Base-by-base conservation (phyloP, 164 flowering plant genomes). In the Dillenia turbinata region DNA sequence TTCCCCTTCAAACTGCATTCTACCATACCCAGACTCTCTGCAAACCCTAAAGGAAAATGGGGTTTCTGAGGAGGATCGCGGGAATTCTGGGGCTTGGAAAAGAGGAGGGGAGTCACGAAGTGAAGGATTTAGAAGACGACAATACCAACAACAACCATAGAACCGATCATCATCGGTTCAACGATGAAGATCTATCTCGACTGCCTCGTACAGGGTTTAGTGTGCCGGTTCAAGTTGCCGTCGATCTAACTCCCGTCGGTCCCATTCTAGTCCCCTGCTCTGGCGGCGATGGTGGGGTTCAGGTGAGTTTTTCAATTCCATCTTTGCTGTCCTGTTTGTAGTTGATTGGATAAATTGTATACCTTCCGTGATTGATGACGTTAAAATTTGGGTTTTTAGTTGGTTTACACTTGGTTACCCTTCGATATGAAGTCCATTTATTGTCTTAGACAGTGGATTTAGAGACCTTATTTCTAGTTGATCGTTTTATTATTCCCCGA, bases 241-340 rank as follows among this genome's bases (percentile, higher is more conserved):
- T 85, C 10, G 93, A 88, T 2, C 79, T 84, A 46, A 60, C 80
- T 52, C 69, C 60, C 7, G 60, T 60, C 14, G 84, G 84, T 7
- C 96, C 97, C 0, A 46, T 88, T 51, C 71, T 91, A 15, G 61
- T 75, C 51, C 83, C 83, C 46, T 81, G 83, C 46, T 57, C 9
- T 57, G 57, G 75, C 47, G 82, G 80, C 58, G 83, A 87, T 17
- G 97, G 96, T 45, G 97, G 91, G 24, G 80, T 91, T 68, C 97
- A 88, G 87, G 97, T 87, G 40, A 33, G 15, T 65, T 55, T 17
- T 53, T 13, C 62, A 9, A 15, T 52, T 50, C 9, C 2, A 2
- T 33, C 9, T 3, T 15, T 46, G 33, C 4, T 24, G 5, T 63
- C 26, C 43, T 14, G 50, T 49, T 24, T 60, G 14, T 12, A 24